phyloP scores from a whole-genome alignment of 1,284 basidiomycete species.

The Apiotrichum siamense region DNA sequence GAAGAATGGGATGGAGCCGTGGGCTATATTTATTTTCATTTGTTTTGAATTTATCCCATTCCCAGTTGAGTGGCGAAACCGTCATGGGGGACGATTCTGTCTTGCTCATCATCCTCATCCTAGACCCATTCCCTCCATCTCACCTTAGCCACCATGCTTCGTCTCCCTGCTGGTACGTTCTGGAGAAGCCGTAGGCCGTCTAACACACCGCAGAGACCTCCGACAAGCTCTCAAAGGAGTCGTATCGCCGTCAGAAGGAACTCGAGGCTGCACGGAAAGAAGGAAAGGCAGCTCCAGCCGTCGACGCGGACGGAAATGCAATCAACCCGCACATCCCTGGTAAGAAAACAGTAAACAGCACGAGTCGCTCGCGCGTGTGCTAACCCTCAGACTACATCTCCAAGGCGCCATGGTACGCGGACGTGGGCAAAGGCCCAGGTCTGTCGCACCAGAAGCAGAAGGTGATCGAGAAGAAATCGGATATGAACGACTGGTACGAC shows the following conservation, averaged over 20 bases:
- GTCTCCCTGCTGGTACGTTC: conserved; percentile 18
- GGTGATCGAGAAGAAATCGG: conserved; percentile 57
- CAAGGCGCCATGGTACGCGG: conserved; percentile 97
- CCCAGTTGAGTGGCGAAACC: not conserved
- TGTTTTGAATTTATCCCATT: too few species aligned
- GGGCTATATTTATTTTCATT: not conserved
- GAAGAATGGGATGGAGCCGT: too few species aligned
- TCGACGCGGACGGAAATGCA: conserved; percentile 87
- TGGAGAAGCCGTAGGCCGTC: not conserved
- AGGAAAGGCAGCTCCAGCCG: conserved; percentile 88
- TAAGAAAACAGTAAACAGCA: conserved; percentile 48
- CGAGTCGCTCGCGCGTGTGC: not conserved
- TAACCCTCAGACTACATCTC: conserved; percentile 69
- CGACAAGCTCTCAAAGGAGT: conserved; percentile 78
- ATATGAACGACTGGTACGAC: conserved; percentile 88
- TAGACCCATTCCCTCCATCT: not conserved
- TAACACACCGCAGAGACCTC: conserved; percentile 10
- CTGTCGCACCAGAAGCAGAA: conserved; percentile 81
- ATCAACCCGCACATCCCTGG: conserved; percentile 99
- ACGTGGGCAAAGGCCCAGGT: conserved; percentile 72
- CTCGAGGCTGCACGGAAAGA: conserved; percentile 91
- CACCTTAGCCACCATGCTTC: conserved; percentile 19
- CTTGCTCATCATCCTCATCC: not conserved
- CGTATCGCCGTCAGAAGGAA: conserved; percentile 89
- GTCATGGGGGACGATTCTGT: not conserved